Percentiles rank a stretch among this genome's conserved stretches.
Evolutionary conservation across 2,329 filamentous ascomycete genomes (phyloP).

Genomic region (Simplicillium aogashimaense): DNA sequence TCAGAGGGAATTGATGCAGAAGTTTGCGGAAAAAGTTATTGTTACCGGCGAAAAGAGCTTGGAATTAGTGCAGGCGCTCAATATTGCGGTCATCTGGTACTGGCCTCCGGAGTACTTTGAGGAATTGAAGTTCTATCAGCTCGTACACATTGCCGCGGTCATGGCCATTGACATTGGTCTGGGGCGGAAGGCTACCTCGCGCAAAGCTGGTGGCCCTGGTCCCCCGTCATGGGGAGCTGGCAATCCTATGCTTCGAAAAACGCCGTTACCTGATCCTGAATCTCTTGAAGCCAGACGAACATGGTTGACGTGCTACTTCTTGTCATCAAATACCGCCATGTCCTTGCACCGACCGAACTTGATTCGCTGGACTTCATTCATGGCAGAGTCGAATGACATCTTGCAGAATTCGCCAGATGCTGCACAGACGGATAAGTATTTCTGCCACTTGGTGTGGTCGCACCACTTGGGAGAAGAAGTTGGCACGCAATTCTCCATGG

Average conservation of each 20-base stretch:
- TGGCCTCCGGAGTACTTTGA: slow-evolving; percentile 74
- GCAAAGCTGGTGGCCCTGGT: slow-evolving; percentile 7
- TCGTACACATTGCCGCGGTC: slow-evolving; percentile 69
- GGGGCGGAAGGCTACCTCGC: slow-evolving; percentile 29
- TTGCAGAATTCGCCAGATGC: slow-evolving; percentile 44
- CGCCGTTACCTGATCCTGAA: slow-evolving; percentile 37
- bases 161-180: slow-evolving; percentile 81
- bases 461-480: slow-evolving; percentile 60
- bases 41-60: slow-evolving; percentile 70
- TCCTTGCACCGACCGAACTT: slow-evolving; percentile 51
- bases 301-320: slow-evolving; percentile 50
- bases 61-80: slow-evolving; percentile 71
- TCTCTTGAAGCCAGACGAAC: slow-evolving; percentile 45
- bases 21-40: slow-evolving; percentile 65
- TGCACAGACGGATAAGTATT: slow-evolving; percentile 43
- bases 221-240: neutral
- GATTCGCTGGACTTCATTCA: slow-evolving; percentile 49
- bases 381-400: slow-evolving; percentile 48
- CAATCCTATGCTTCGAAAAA: slow-evolving; percentile 27
- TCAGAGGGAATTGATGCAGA: slow-evolving; percentile 59
- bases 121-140: slow-evolving; percentile 82
- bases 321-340: slow-evolving; percentile 50
- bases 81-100: slow-evolving; percentile 75
- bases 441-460: slow-evolving; percentile 50
- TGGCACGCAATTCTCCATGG: slow-evolving; percentile 54